Evolutionary conservation across 306 rosid genomes (phyloP).

Genomic region (Medicago lupulina): DNA sequence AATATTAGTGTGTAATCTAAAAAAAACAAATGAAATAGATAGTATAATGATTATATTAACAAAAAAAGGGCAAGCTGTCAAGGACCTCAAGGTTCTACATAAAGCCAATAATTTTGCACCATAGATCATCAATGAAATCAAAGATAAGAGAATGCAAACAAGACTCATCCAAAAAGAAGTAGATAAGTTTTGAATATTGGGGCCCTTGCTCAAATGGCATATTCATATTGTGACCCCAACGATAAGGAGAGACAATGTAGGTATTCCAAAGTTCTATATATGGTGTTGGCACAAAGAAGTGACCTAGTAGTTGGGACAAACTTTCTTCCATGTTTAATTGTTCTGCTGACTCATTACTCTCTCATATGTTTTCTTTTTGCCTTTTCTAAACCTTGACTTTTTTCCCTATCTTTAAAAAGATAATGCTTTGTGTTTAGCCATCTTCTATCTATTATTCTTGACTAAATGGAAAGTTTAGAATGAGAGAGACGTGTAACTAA

Average conservation of each 20-base stretch:
- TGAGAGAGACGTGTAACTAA: conserved; percentile 49
- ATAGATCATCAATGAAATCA: background rate
- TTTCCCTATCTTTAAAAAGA: conserved; percentile 32
- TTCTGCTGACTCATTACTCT: conserved; percentile 50
- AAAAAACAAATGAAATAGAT: too few relatives aligned
- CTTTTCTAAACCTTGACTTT: conserved; percentile 37
- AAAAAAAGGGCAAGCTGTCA: conserved; percentile 15
- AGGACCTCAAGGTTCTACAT: conserved; percentile 37
- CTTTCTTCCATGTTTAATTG: conserved; percentile 28
- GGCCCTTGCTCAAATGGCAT: conserved; percentile 40
- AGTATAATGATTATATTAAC: background rate
- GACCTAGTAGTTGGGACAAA: conserved; percentile 26
- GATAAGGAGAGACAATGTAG: conserved; percentile 23
- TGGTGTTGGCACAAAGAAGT: conserved; percentile 32
- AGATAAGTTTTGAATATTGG: conserved; percentile 42
- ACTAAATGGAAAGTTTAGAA: conserved; percentile 21
- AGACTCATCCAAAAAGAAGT: conserved; percentile 45
- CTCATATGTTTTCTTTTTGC: conserved; percentile 29
- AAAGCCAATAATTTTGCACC: conserved; percentile 39
- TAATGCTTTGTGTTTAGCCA: conserved; percentile 30
- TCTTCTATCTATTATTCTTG: conserved; percentile 32
- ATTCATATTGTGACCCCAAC: conserved; percentile 47
- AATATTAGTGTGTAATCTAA: too few relatives aligned
- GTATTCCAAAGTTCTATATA: conserved; percentile 29
- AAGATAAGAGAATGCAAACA: conserved; percentile 43